Base-by-base conservation (phyloP, 768 basidiomycete species). In the Cyclocybe aegerita region DNA sequence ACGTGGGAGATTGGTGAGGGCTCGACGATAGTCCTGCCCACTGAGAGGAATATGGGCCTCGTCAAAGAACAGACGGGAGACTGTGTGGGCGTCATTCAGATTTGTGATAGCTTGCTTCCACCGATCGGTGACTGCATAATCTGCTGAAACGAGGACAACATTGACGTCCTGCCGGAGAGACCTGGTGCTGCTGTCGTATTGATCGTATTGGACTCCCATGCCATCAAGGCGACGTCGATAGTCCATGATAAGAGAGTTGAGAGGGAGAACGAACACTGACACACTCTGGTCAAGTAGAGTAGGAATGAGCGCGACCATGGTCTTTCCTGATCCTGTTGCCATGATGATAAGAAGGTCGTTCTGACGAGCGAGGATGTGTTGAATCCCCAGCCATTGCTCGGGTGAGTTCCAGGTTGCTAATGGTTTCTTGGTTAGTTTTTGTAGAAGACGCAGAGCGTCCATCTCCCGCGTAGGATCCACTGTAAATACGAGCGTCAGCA, bases 291-390 rank as follows among this genome's bases (percentile, higher is more conserved):
- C 47, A 0, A 61, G 32, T 11, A 64, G 23, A 0, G 60, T 9
- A 0, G 66, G 62, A 4, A 69, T 38, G 4, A 69, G 40, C 0
- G 58, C 61, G 1, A 61, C 36, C 57, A 64, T 55, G 0, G 62
- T 62, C 43, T 69, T 70, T 1, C 69, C 67, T 9, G 50, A 39
- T 3, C 61, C 60, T 3, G 69, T 68, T 0, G 46, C 49, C 4
- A 62, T 45, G 1, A 65, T 47, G 0, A 56, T 49, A 15, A 69
- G 35, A 9, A 69, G 49, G 32, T 70, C 65, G 0, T 46, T 39
- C 16, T 60, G 1, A 7, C 39, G 29, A 7, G 43, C 35, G 2
- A 62, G n/a, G 0, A 60, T n/a, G 0, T 56, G 52, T 2, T 41
- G 2, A 3, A 67, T 46, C 1, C 61, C 60, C 0, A 57, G 4